Base-by-base conservation (phyloP, 768 basidiomycete species). In the Rhodotorula kratochvilovae region DNA sequence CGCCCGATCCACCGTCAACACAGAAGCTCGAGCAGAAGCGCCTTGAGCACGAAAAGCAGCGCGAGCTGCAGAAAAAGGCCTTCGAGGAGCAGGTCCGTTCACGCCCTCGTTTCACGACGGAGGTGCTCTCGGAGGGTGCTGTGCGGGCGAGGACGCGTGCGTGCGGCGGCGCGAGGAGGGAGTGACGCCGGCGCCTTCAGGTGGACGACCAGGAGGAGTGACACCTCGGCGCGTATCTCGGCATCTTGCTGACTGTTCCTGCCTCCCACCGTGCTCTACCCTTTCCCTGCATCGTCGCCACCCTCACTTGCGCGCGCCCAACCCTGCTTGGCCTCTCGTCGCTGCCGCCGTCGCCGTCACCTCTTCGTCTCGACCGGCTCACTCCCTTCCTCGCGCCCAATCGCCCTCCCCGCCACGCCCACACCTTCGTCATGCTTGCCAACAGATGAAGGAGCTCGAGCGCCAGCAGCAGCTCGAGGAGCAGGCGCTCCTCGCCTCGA, bases 11-110 rank as follows among this genome's bases (percentile, higher is more conserved):
- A 1, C 4, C 54, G 15, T 27, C 19, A n/a, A 23, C 5, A 55
- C 81, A 91, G 89, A 90, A 90, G 77, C 88, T 92, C 71, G 91
- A 94, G 80, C 84, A 92, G 78, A 96, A 93, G 80, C 89, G 92
- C 76, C 82, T 80, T 81, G 88, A 93, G 81, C 92, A 97, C 79
- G 92, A 96, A 81, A 88, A 90, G 62, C 91, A 93, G 81, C 91
- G 93, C 72, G 83, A 83, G 50, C 80, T 90, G 54, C 93, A 95
- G 80, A 88, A 92, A 79, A 89, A 88, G 81, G 82, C 91, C 77
- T 98, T 97, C 81, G 94, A 98, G 81, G 91, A 95, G 77, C 92
- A 76, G 69, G 74, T 77, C 15, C 61, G 71, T 65, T 25, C 15
- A 11, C 21, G 36, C 17, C 31, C 25, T n/a, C 16, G 4, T 53